Conservation (phyloP, 306 rosid species). For the Malus orientalis region DNA sequence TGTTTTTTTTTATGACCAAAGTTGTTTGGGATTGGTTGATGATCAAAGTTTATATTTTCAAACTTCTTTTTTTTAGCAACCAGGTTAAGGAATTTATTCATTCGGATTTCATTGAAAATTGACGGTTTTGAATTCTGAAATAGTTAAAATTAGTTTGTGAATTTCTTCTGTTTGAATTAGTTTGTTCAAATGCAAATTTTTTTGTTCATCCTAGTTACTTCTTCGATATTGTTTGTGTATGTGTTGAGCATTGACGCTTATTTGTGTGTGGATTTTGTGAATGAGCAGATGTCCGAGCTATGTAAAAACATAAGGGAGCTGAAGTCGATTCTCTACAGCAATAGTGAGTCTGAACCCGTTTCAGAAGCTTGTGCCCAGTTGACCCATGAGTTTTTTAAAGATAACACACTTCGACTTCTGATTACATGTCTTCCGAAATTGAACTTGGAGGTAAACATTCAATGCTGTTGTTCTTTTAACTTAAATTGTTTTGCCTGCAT, state of each 20-base stretch:
- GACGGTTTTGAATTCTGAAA: not conserved
- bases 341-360: slow-evolving; percentile 89
- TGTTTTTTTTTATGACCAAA: too few relatives aligned
- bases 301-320: slow-evolving; percentile 73
- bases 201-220: too few relatives aligned
- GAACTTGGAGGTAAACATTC: too few relatives aligned
- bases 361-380: slow-evolving; percentile 85
- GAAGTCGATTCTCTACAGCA: slow-evolving; percentile 80
- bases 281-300: slow-evolving; percentile 63
- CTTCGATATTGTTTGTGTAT: too few relatives aligned
- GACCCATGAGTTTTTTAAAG: slow-evolving; percentile 31
- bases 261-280: slow-evolving; percentile 16
- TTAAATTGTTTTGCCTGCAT: too few relatives aligned
- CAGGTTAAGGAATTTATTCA: not conserved
- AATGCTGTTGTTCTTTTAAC: too few relatives aligned
- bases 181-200: too few relatives aligned
- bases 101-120: not conserved
- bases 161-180: too few relatives aligned
- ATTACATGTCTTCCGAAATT: too few relatives aligned
- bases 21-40: not conserved
- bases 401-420: too few relatives aligned
- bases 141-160: not conserved
- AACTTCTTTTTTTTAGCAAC: too few relatives aligned
- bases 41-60: not conserved
- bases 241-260: not conserved